These are phyloP conservation scores for Malus hybrid DNA, from an alignment of 331 rosid species.

Conservation along the genomic window DNA sequence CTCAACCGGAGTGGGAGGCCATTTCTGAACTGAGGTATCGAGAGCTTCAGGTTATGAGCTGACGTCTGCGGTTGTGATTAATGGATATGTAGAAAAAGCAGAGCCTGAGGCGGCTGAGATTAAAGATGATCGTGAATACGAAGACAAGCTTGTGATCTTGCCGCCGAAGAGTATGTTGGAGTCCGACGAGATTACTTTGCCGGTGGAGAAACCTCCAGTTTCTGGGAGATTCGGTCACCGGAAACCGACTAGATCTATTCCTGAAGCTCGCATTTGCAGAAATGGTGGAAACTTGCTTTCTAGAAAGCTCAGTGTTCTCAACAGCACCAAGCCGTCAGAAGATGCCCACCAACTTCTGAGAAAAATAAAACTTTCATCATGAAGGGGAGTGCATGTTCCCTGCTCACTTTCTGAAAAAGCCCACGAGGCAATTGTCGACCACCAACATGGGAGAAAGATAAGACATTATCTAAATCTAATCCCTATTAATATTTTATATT, in stretches of 20 bases:
- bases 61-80: slow-evolving; percentile 4
- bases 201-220: slow-evolving; percentile 39
- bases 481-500: too few relatives aligned
- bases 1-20: not conserved
- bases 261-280: slow-evolving; percentile 15
- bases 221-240: slow-evolving; percentile 47
- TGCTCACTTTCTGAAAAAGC: too few relatives aligned
- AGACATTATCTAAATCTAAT: too few relatives aligned
- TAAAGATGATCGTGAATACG: not conserved
- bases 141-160: slow-evolving; percentile 7
- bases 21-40: too few relatives aligned
- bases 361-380: too few relatives aligned
- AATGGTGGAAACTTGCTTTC: too few relatives aligned
- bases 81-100: not conserved
- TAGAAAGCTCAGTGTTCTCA: too few relatives aligned
- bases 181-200: not conserved
- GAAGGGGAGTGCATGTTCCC: too few relatives aligned
- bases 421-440: too few relatives aligned
- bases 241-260: slow-evolving; percentile 38
- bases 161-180: not conserved
- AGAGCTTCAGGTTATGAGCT: not conserved
- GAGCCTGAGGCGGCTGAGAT: not conserved
- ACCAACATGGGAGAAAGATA: too few relatives aligned
- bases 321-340: too few relatives aligned
- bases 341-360: too few relatives aligned